Evolutionary conservation across 768 basidiomycete genomes (phyloP).

Genomic region (Tulasnella calospora): DNA sequence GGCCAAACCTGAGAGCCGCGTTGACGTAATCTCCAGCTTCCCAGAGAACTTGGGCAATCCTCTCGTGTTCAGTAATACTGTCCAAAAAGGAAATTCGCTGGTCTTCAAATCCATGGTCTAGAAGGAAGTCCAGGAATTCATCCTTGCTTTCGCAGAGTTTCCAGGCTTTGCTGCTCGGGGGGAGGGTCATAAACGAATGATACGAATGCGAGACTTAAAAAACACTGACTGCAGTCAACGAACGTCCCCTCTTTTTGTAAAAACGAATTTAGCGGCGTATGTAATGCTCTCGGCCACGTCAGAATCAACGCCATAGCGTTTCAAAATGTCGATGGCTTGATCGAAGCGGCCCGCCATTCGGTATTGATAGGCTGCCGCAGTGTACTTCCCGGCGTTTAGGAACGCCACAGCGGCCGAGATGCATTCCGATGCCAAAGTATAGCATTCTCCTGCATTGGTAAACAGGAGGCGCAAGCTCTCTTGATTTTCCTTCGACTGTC

Average conservation of each 20-base stretch:
- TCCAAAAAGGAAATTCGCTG: conserved; percentile 47
- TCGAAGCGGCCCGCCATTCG: conserved; percentile 13
- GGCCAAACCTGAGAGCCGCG: neutral
- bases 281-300: conserved; percentile 38
- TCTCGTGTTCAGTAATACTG: conserved; percentile 40
- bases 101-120: conserved; percentile 49
- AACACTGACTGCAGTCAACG: neutral
- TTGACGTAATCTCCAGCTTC: conserved; percentile 39
- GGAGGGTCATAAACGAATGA: conserved; percentile 33
- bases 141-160: conserved; percentile 49
- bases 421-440: neutral
- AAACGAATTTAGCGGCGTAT: conserved; percentile 46
- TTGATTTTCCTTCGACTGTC: neutral
- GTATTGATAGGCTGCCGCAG: conserved; percentile 8
- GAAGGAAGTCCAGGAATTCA: conserved; percentile 54
- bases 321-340: conserved; percentile 17
- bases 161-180: conserved; percentile 43
- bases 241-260: conserved; percentile 38
- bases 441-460: neutral
- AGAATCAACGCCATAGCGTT: conserved; percentile 36
- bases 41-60: conserved; percentile 54
- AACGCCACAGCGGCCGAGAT: neutral
- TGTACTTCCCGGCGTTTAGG: conserved; percentile 19
- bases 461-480: neutral
- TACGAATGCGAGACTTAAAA: conserved; percentile 27